Evolutionary conservation across 495 filamentous ascomycete species (phyloP).

Genomic region (Annulohypoxylon nitens): DNA sequence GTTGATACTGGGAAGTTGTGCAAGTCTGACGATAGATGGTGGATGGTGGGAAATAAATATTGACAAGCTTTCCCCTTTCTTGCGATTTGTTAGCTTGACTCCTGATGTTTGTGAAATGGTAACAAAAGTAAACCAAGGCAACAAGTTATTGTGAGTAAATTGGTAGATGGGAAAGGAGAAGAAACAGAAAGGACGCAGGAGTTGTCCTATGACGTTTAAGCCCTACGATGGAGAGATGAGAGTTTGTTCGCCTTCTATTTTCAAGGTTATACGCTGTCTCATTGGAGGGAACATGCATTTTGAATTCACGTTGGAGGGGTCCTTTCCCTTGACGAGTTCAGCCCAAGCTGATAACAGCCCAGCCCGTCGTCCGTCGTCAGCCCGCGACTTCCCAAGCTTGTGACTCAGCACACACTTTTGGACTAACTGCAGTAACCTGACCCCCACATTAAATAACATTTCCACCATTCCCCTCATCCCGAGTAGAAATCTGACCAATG

Average conservation of each 20-base stretch:
- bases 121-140: conserved; percentile 10
- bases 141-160: conserved; percentile 3
- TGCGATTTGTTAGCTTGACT: conserved; percentile 28
- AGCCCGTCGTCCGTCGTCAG: background rate
- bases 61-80: background rate
- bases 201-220: conserved; percentile 42
- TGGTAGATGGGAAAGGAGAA: conserved; percentile 25
- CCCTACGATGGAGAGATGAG: conserved; percentile 31
- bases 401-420: conserved; percentile 30
- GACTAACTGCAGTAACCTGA: conserved; percentile 3
- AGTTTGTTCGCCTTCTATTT: conserved; percentile 36
- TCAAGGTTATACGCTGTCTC: conserved; percentile 27
- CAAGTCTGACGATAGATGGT: background rate
- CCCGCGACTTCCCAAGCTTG: background rate
- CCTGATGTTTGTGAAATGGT: conserved; percentile 18
- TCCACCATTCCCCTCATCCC: conserved; percentile 7
- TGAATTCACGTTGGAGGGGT: conserved; percentile 20
- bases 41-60: conserved; percentile 10
- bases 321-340: background rate
- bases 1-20: conserved; percentile 19
- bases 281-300: conserved; percentile 30
- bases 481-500: conserved; percentile 23
- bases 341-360: conserved; percentile 26
- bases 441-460: conserved; percentile 25
- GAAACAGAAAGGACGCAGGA: conserved; percentile 15